A percentile compares a stretch with the other conserved stretches of the same genome.
Evolutionary conservation across 768 basidiomycete species (phyloP).

Genomic region (Lactarius psammicola): DNA sequence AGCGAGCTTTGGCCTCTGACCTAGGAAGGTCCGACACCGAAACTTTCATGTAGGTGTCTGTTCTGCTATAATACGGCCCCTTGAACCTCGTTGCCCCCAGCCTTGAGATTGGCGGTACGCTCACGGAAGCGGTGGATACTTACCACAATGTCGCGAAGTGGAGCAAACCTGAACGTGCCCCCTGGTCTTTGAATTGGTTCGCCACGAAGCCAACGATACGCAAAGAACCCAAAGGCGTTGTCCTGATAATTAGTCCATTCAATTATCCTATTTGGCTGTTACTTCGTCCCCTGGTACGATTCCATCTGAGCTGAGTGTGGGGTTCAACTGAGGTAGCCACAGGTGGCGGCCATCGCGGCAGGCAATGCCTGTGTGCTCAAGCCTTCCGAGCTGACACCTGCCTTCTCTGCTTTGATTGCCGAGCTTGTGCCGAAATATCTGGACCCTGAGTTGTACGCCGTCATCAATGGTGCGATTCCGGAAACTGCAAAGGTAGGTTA

Average conservation of each 20-base stretch:
- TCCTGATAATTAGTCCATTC: constrained; percentile 69
- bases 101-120: constrained; percentile 55
- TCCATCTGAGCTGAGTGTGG: not conserved
- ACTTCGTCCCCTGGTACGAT: constrained; percentile 55
- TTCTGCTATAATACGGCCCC: not conserved
- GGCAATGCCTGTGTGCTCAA: constrained; percentile 39
- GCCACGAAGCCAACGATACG: constrained; percentile 62
- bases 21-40: constrained; percentile 64
- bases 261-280: constrained; percentile 70
- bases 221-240: constrained; percentile 76
- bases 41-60: constrained; percentile 45
- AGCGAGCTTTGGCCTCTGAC: constrained; percentile 57
- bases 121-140: constrained; percentile 52
- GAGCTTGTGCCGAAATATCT: constrained; percentile 36
- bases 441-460: constrained; percentile 35
- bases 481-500: constrained; percentile 34
- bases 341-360: constrained; percentile 41
- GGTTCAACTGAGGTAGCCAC: not conserved
- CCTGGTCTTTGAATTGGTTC: constrained; percentile 55
- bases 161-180: constrained; percentile 60
- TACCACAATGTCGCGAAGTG: constrained; percentile 70
- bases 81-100: constrained; percentile 36
- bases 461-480: constrained; percentile 38
- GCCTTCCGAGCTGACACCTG: constrained; percentile 38
- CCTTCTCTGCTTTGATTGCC: constrained; percentile 34